Conservation (phyloP, 1,284 basidiomycete genomes). For the Hymenochaete sp. region DNA sequence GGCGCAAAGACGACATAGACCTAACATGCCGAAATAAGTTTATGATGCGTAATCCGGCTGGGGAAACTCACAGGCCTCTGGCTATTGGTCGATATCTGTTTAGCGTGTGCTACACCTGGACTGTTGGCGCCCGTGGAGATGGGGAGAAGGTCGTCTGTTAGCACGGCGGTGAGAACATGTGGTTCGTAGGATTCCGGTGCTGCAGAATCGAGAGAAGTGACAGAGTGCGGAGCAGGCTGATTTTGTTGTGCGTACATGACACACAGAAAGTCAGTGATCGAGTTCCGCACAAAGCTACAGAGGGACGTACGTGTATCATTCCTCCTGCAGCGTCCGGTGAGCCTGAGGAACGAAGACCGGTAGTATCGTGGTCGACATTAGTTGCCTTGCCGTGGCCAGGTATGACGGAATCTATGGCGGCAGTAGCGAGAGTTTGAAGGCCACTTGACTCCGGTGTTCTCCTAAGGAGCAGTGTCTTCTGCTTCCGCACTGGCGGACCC, state of each 20-base stretch:
- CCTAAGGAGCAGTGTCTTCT: constrained; percentile 4
- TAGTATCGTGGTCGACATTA: constrained; percentile 5
- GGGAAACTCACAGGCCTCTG: no score
- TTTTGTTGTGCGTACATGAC: no score
- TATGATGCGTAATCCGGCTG: no score
- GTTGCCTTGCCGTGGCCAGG: neutral
- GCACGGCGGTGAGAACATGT: constrained; percentile 22
- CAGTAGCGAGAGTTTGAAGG: constrained; percentile 19
- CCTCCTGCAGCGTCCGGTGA: constrained; percentile 7
- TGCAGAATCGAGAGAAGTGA: constrained; percentile 20
- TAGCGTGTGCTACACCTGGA: constrained; percentile 20
- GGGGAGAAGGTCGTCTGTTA: constrained; percentile 24
- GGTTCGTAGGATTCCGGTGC: constrained; percentile 19
- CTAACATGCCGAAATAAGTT: no score
- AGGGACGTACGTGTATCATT: constrained; percentile 1
- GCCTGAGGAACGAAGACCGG: constrained; percentile 5
- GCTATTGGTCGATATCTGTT: constrained; percentile 19
- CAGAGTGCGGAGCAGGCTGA: constrained; percentile 8
- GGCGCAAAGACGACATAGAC: constrained; percentile 16
- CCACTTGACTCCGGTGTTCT: constrained; percentile 15
- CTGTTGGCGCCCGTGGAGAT: constrained; percentile 13
- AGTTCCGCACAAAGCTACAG: neutral
- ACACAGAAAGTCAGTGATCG: neutral
- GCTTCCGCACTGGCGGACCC: constrained; percentile 23
- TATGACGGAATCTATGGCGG: constrained; percentile 18